Evolutionary conservation across 352 stramenopile genomes (phyloP).

Genomic region (Globisporangium okanoganense): DNA sequence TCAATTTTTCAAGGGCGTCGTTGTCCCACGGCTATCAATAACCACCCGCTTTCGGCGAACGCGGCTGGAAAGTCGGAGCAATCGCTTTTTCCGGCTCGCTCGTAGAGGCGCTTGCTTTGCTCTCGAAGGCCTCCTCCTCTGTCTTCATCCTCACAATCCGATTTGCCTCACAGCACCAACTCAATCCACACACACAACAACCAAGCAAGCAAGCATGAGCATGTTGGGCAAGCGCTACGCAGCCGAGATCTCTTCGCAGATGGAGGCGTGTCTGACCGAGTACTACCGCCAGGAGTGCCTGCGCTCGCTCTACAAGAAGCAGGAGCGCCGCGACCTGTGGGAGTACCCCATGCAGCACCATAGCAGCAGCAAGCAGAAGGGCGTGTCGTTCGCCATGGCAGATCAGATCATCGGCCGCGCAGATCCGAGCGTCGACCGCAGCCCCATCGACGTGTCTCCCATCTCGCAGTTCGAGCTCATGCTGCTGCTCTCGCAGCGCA

Average conservation of each 20-base stretch:
- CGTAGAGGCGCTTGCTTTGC: background rate
- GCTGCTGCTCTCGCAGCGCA: constrained; percentile 67
- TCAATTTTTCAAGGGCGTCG: background rate
- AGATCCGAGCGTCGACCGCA: constrained; percentile 67
- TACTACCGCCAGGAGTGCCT: constrained; percentile 83
- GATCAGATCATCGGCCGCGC: constrained; percentile 71
- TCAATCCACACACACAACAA: constrained; percentile 17
- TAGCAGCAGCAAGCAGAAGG: constrained; percentile 52
- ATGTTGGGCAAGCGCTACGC: constrained; percentile 74
- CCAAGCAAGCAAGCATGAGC: constrained; percentile 13
- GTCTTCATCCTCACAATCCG: constrained; percentile 26
- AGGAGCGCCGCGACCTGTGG: constrained; percentile 37
- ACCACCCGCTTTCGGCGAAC: constrained; percentile 10
- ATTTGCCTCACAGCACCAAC: constrained; percentile 24
- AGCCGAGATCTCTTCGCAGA: constrained; percentile 42
- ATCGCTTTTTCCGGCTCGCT: constrained; percentile 9
- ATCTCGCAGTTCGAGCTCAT: constrained; percentile 73
- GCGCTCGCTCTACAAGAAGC: constrained; percentile 68
- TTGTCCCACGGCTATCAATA: constrained; percentile 15
- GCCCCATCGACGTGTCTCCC: constrained; percentile 71
- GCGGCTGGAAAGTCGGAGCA: constrained; percentile 13
- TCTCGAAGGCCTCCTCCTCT: background rate
- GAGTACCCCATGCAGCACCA: constrained; percentile 27
- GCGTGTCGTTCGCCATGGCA: constrained; percentile 59
- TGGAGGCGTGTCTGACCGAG: constrained; percentile 71